Conservation (phyloP, 495 filamentous ascomycete genomes). For the Cenococcum geophilum region DNA sequence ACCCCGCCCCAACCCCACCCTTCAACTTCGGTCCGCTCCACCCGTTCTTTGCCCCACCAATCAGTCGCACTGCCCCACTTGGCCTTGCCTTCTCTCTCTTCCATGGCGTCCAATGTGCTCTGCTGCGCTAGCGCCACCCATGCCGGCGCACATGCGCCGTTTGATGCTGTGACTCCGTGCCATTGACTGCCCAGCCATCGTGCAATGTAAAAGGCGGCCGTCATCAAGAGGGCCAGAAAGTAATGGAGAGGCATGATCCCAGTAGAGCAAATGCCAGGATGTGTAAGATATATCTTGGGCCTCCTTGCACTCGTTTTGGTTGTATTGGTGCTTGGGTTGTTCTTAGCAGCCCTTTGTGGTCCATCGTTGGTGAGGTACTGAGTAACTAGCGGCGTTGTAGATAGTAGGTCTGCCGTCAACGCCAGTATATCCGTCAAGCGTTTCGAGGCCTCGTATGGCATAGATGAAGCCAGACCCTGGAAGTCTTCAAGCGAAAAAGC, state of each 20-base stretch:
- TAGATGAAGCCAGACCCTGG: constrained; percentile 56
- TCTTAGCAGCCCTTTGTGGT: constrained; percentile 29
- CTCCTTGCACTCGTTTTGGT: not conserved
- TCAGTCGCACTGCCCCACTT: constrained; percentile 83
- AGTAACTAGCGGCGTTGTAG: constrained; percentile 51
- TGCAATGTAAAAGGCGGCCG: constrained; percentile 45
- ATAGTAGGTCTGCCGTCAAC: constrained; percentile 64
- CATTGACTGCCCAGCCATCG: constrained; percentile 39
- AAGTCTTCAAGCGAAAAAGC: constrained; percentile 62
- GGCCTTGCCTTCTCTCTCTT: constrained; percentile 48
- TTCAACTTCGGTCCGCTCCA: constrained; percentile 68
- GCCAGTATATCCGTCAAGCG: constrained; percentile 76
- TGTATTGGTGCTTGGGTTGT: constrained; percentile 18
- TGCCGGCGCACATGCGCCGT: constrained; percentile 67
- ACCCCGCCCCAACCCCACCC: constrained; percentile 79
- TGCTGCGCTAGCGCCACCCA: constrained; percentile 74
- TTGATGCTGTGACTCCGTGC: constrained; percentile 59
- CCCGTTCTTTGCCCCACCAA: constrained; percentile 50
- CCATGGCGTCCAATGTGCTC: constrained; percentile 55
- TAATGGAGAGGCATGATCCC: constrained; percentile 64
- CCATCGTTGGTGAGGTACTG: constrained; percentile 43
- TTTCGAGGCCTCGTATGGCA: constrained; percentile 80
- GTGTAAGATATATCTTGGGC: constrained; percentile 67
- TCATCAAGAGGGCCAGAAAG: constrained; percentile 59
- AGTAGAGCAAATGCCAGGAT: constrained; percentile 83